Base-by-base conservation (phyloP, 2,329 filamentous ascomycete genomes). In the Eutypa lata region DNA sequence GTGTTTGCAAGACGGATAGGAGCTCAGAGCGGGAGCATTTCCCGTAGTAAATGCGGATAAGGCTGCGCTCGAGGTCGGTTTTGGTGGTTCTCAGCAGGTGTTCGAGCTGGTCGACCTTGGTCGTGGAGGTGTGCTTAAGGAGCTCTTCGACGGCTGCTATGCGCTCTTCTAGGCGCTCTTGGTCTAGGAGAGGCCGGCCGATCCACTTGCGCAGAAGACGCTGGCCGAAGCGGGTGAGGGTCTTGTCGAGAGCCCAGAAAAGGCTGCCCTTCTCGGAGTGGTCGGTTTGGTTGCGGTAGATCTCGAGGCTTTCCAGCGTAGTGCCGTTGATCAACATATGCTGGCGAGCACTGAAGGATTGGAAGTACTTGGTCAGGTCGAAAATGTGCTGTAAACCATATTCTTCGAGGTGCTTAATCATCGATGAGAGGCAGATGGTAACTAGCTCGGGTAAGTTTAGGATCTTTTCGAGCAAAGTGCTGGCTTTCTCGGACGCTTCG, bases 311-410 rank as follows among this genome's bases (percentile, higher is more conserved):
- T 47, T 91, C 93, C 37, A 99, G 75, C 0, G 93, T 97, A 51
- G 96, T 99, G 44, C 93, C 94, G 66, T 95, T 97, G 55, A 99
- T 77, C 3, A 97, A 78, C 94, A 99, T 97, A 66, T 97, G 92
- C 14, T 93, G 92, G 37, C 92, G 81, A 7, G 92, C 90, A 61
- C 90, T 96, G 73, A 99, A 99, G 2, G 91, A 91, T 61, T 96
- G 88, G 65, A 99, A 99, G 73, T 97, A 96, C 63, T 96, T 96
- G 2, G 94, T 97, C 43, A 99, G 75, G 64, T 96, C 89, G 62
- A 99, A 96, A 50, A 99, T 90, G 74, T 97, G 91, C 69, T 97
- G 89, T 19, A 99, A 78, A 1, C 91, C 91, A 68, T 97, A 99
- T 59, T 96, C 92, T 18, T 85, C 87, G 62, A 99, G 77, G 65